Evolutionary conservation across 129 eudicot genomes (phyloP).

Genomic region (Deinandra increscens): DNA sequence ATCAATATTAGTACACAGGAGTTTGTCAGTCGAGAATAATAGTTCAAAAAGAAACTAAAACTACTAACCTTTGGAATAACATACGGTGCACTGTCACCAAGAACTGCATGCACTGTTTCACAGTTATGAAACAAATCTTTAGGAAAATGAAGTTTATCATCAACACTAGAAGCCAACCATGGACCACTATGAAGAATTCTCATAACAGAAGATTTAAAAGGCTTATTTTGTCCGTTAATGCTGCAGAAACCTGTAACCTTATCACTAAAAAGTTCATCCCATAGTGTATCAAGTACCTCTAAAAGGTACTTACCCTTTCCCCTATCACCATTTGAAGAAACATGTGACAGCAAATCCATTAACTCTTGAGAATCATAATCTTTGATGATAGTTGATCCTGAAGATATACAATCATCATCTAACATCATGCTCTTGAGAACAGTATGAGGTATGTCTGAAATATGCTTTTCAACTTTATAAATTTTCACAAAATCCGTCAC

Average conservation of each 20-base stretch:
- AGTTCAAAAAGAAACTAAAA: not conserved
- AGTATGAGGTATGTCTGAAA: slow-evolving; percentile 38
- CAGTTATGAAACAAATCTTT: slow-evolving; percentile 66
- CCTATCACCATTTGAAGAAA: slow-evolving; percentile 41
- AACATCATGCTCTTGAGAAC: slow-evolving; percentile 31
- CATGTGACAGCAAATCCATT: slow-evolving; percentile 37
- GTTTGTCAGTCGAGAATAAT: not conserved
- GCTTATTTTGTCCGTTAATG: slow-evolving; percentile 34
- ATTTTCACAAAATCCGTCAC: slow-evolving; percentile 63
- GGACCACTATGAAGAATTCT: slow-evolving; percentile 39
- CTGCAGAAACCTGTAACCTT: slow-evolving; percentile 48
- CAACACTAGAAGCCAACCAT: slow-evolving; percentile 64
- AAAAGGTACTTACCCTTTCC: slow-evolving; percentile 54
- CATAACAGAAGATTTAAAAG: slow-evolving; percentile 46
- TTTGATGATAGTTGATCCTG: slow-evolving; percentile 37
- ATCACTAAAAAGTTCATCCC: slow-evolving; percentile 64
- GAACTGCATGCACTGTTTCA: slow-evolving; percentile 57
- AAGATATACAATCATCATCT: slow-evolving; percentile 36
- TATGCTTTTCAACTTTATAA: slow-evolving; percentile 39
- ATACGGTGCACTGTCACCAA: slow-evolving; percentile 67
- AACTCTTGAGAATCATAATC: slow-evolving; percentile 71
- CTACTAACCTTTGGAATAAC: slow-evolving; percentile 67
- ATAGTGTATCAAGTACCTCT: slow-evolving; percentile 63
- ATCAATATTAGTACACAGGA: slow-evolving; percentile 11
- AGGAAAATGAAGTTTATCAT: slow-evolving; percentile 60